Evolutionary conservation across 352 stramenopile species (phyloP).

Genomic region (Thalassiosira oceanica): DNA sequence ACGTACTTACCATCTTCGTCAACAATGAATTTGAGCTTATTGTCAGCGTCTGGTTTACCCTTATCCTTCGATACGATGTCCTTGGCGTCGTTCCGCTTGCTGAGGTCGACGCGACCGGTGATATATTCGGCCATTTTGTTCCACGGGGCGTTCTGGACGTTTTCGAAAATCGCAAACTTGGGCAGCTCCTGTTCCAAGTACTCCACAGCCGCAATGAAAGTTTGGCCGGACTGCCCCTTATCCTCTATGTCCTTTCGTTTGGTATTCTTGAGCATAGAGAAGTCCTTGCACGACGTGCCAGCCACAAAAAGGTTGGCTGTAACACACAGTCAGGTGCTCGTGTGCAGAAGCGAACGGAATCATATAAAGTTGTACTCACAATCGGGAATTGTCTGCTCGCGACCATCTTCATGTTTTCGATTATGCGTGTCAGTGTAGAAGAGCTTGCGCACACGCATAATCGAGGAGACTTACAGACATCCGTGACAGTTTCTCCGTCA

Average conservation of each 20-base stretch:
- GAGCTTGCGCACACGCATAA: too few species aligned
- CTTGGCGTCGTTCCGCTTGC: slow-evolving; percentile 34
- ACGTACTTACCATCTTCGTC: slow-evolving; percentile 44
- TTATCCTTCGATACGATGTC: slow-evolving; percentile 37
- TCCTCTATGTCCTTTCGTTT: slow-evolving; percentile 60
- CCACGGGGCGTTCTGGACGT: slow-evolving; percentile 77
- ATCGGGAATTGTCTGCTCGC: slow-evolving; percentile 40
- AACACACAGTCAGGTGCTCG: not conserved
- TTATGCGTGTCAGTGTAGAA: too few species aligned
- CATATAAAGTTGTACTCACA: slow-evolving; percentile 12
- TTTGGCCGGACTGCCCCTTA: slow-evolving; percentile 71
- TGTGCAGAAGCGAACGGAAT: not conserved
- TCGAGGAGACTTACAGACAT: too few species aligned
- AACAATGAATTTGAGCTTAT: slow-evolving; percentile 47
- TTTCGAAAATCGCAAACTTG: slow-evolving; percentile 73
- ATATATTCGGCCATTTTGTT: slow-evolving; percentile 59
- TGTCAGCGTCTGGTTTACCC: slow-evolving; percentile 38
- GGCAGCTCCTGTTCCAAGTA: slow-evolving; percentile 66
- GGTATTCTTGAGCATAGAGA: slow-evolving; percentile 66
- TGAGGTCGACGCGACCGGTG: slow-evolving; percentile 33
- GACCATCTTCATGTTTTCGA: too few species aligned
- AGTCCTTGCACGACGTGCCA: slow-evolving; percentile 78
- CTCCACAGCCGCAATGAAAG: slow-evolving; percentile 70
- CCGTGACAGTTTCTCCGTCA: slow-evolving; percentile 47
- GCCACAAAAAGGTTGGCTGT: slow-evolving; percentile 73